Percentiles rank a stretch among this genome's conserved stretches.
Conservation (phyloP, 805 yeast genomes). For the Ogataea paraovalis region DNA sequence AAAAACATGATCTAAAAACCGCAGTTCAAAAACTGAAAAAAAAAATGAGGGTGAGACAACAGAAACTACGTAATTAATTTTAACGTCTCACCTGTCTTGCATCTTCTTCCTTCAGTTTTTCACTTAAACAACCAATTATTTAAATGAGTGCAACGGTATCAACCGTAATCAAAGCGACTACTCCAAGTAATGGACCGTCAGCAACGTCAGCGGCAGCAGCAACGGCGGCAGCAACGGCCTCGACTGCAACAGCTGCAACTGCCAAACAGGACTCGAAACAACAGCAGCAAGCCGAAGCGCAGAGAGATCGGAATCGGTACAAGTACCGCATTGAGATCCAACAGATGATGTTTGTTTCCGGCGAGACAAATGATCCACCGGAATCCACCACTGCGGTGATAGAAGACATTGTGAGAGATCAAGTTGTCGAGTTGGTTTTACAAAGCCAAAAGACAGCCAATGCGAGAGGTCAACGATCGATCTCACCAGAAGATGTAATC, state of each 20-base stretch:
- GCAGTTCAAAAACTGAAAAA: no score
- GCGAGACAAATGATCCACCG: slow-evolving; percentile 94
- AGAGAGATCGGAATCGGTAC: slow-evolving; percentile 43
- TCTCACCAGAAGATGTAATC: slow-evolving; percentile 89
- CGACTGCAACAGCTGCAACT: slow-evolving; percentile 2
- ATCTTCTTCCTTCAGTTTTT: no score
- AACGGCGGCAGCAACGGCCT: neutral
- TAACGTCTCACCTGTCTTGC: no score
- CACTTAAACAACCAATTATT: no score
- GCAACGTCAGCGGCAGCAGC: neutral
- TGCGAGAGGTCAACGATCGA: slow-evolving; percentile 74
- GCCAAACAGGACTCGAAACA: slow-evolving; percentile 4
- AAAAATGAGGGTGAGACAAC: no score
- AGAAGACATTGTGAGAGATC: slow-evolving; percentile 93
- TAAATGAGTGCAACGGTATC: slow-evolving; percentile 1
- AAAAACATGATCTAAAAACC: no score
- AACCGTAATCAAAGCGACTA: slow-evolving; percentile 1
- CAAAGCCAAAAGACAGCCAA: slow-evolving; percentile 79
- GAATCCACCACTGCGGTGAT: slow-evolving; percentile 86
- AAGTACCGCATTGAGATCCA: slow-evolving; percentile 90
- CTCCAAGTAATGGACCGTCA: neutral
- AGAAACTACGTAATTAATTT: no score
- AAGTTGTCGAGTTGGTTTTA: slow-evolving; percentile 77
- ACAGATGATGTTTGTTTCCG: slow-evolving; percentile 98
- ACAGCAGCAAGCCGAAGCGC: neutral